Evolutionary conservation across 257 asterid species (phyloP), one percentile per base, ranked within the genome.

Genomic region (Fraxinus pennsylvanica): DNA sequence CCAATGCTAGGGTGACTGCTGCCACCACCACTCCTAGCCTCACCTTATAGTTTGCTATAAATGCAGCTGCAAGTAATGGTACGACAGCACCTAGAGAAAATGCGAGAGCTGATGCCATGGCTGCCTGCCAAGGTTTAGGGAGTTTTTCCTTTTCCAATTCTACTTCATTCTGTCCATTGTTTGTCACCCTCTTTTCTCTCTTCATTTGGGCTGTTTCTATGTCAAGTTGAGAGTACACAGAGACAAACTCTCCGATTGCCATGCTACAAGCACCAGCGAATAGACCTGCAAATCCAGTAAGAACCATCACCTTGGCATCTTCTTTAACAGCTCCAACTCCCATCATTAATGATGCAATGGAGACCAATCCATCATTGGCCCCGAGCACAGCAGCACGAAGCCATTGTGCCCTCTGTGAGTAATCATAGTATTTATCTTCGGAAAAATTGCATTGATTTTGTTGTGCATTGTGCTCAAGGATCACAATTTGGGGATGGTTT

Each of bases 21-120:
- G 78, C 91, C 75, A 71, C 83, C 86, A 90, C 89, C 79, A 80
- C 88, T 30, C 74, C 83, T 30, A 91, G 5, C 89, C 97, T 82
- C 63, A 81, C 79, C 82, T 83, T 80, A 45, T 89, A 84, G 19
- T 86, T 57, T 9, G 45, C 74, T 30, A 86, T 81, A 6, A 86
- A 86, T 25, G 87, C 88, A 72, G 90, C 90, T 5, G 86, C 84
- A 25, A 86, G 72, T 10, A 86, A 76, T 5, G 90, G 90, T n/a
- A 86, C 84, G 8, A 84, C 10, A 35, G 86, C 90, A 2, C 90
- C 90, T 9, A 78, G 14, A 6, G 90, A 76, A 80, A 84, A 86
- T n/a, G 88, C 90, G 33, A 80, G 72, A 9, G 84, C 85, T 7
- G 90, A 86, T n/a, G 90, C 88, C 59, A 82, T 17, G 19, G 88